Conservation (phyloP, 306 rosid genomes). For the Cicer chorassanicum region DNA sequence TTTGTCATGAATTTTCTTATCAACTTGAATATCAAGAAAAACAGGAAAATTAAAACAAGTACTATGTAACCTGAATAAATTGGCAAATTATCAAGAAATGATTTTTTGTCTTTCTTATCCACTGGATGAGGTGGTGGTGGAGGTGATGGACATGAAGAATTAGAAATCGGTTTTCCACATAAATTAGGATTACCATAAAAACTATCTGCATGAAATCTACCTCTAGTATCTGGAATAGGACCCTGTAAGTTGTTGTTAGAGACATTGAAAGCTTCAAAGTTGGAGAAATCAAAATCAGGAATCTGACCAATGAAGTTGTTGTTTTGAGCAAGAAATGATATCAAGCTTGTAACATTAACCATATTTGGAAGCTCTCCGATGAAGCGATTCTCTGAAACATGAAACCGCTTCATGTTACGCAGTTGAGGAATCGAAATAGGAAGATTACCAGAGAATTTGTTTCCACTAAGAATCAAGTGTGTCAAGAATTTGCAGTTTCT, state of each 20-base stretch:
- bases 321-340: constrained; percentile 58
- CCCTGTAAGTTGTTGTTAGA: constrained; percentile 64
- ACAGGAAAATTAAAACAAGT: constrained; percentile 48
- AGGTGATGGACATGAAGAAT: constrained; percentile 48
- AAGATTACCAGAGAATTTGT: constrained; percentile 57
- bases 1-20: constrained; percentile 23
- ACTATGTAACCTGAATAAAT: constrained; percentile 58
- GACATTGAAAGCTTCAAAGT: constrained; percentile 55
- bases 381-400: constrained; percentile 54
- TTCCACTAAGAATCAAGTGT: constrained; percentile 57
- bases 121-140: constrained; percentile 16
- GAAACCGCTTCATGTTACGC: constrained; percentile 53
- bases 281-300: constrained; percentile 63
- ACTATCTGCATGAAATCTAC: constrained; percentile 52
- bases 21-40: constrained; percentile 43
- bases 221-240: constrained; percentile 57
- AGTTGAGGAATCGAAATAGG: constrained; percentile 51
- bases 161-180: constrained; percentile 65
- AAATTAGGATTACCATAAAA: constrained; percentile 62
- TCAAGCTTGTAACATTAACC: constrained; percentile 52
- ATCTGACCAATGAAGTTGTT: constrained; percentile 55
- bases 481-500: constrained; percentile 53
- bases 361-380: constrained; percentile 61
- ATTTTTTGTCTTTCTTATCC: constrained; percentile 26
- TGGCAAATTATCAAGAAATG: constrained; percentile 27